These are phyloP conservation scores for Kalmusia sp. DNA, from an alignment of 2,329 filamentous ascomycete species.

Conservation along the genomic window DNA sequence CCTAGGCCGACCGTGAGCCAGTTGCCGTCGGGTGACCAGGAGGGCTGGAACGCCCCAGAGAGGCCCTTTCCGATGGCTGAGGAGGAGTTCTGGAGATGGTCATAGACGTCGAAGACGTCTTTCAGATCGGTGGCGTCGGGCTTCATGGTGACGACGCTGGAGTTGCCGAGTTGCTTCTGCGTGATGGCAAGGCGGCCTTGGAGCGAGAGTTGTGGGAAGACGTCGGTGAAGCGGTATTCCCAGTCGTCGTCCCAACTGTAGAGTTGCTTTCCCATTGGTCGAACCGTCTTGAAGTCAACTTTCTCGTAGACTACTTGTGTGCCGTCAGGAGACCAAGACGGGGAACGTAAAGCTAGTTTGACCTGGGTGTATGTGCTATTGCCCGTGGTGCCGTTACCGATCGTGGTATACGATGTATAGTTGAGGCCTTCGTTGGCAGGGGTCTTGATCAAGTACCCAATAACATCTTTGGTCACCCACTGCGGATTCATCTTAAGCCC, in stretches of 20 bases:
- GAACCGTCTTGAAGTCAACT: constrained; percentile 32
- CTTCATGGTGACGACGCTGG: constrained; percentile 44
- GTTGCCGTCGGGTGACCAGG: constrained; percentile 48
- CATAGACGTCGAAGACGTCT: constrained; percentile 33
- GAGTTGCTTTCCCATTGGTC: constrained; percentile 45
- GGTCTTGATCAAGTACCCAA: constrained; percentile 37
- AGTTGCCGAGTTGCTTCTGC: constrained; percentile 51
- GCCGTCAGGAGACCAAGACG: constrained; percentile 48
- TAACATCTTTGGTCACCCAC: constrained; percentile 12
- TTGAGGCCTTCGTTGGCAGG: constrained; percentile 33
- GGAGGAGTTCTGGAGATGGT: constrained; percentile 23
- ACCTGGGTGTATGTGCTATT: background rate
- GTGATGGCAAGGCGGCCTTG: constrained; percentile 44
- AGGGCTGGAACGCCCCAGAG: constrained; percentile 51
- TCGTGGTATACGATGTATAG: constrained; percentile 13
- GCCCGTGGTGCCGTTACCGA: background rate
- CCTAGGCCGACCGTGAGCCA: constrained; percentile 51
- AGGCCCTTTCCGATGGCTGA: constrained; percentile 31
- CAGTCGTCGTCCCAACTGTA: constrained; percentile 51
- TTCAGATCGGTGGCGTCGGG: constrained; percentile 34
- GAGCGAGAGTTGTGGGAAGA: constrained; percentile 47
- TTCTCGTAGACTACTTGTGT: constrained; percentile 27
- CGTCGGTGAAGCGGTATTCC: constrained; percentile 54
- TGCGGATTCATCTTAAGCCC: constrained; percentile 41
- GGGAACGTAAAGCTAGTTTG: constrained; percentile 18